Percentiles rank a stretch among this genome's conserved stretches.
phyloP scores from a whole-genome alignment of 257 asterid species.

The Primulina eburnea region DNA sequence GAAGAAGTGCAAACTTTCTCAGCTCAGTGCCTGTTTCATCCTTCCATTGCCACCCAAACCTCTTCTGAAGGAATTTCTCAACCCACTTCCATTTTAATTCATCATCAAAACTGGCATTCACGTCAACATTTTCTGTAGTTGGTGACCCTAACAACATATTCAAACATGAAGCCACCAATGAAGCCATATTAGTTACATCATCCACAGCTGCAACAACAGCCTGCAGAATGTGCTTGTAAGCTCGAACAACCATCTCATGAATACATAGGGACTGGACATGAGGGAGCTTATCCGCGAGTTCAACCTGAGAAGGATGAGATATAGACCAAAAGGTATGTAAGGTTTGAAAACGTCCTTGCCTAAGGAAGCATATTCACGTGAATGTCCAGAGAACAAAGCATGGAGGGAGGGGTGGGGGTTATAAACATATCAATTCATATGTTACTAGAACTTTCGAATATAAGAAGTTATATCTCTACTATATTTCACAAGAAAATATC shows the following conservation, averaged over 20 bases:
- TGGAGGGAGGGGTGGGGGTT: background rate
- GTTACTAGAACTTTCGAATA: background rate
- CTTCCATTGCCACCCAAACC: conserved; percentile 66
- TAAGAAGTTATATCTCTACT: background rate
- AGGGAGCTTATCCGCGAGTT: conserved; percentile 78
- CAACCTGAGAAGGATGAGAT: conserved; percentile 45
- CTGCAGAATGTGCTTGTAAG: conserved; percentile 68
- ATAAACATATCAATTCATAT: background rate
- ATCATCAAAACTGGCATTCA: conserved; percentile 37
- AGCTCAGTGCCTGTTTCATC: conserved; percentile 42
- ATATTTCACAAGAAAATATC: background rate
- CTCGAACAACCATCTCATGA: conserved; percentile 86
- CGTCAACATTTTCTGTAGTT: conserved; percentile 37
- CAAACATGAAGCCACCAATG: conserved; percentile 59
- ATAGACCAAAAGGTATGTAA: conserved; percentile 21
- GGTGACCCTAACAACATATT: conserved; percentile 64
- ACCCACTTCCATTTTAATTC: conserved; percentile 73
- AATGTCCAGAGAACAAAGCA: conserved; percentile 11
- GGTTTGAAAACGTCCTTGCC: conserved; percentile 1
- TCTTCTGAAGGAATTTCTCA: conserved; percentile 50
- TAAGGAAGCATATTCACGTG: conserved; percentile 10
- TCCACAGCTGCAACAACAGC: conserved; percentile 64
- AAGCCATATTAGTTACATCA: conserved; percentile 55
- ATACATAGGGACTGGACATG: conserved; percentile 82
- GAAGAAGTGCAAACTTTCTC: conserved; percentile 69